Evolutionary conservation across 805 yeast genomes (phyloP), one percentile per base, ranked within the genome.

Genomic region (Myxozyma neotropica): DNA sequence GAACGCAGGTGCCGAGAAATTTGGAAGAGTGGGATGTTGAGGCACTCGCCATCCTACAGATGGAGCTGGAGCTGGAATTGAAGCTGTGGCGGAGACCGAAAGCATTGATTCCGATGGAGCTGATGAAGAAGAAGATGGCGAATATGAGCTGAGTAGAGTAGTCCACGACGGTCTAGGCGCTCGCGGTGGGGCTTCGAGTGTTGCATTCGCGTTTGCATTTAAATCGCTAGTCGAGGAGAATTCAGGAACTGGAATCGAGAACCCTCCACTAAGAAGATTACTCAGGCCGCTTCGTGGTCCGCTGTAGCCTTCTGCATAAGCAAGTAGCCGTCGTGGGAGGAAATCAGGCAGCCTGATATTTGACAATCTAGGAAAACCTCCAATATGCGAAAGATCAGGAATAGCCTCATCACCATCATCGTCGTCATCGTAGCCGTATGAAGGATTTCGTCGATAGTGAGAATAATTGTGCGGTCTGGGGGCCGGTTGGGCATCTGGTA

Each of bases 341-440:
- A 58, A 50, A 29, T 61, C 65, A 15, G 59, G 59, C 19, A 61
- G 47, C 15, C 63, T 44, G 17, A 61, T 57, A 17, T 39, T n/a
- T 23, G 57, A 47, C 13, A 61, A 47, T 13, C 60, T 54, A 12
- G 65, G 65, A 23, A 61, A 55, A 7, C 65, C 65, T 17, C 65
- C 65, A 17, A 61, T 50, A 7, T 35, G 24, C 4, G 65, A 61
- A 15, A 61, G n/a, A 50, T 61, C 57, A 6, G 65, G 65, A 21
- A 61, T 61, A 19, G 53, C 53, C 21, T 38, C 53, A 29, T 45
- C 4, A 36, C 42, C 45, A 13, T 42, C 27, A 19, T 47, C 51
- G 33, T 23, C n/a, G 48, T 52, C 42, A 26, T 42, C 36, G 40
- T 17, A 21, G 21, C 40, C 38, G 29, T 39, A 26, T 2, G 33